Evolutionary conservation across 1,139 yeast genomes (phyloP), one percentile per base, ranked within the genome.

Genomic region (Pichia sp.): DNA sequence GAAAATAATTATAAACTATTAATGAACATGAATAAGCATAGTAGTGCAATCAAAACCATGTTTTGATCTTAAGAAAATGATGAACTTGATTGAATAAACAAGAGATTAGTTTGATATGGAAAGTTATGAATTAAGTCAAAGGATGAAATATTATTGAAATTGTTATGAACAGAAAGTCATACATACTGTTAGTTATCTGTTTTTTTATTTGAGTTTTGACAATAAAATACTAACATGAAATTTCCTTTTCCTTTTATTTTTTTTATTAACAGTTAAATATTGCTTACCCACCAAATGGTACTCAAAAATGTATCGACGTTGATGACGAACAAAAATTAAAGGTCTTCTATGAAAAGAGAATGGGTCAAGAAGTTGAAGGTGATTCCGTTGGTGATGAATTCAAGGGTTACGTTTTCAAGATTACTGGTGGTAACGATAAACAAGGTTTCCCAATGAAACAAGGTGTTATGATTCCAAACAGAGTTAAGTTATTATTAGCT

Each of bases 391-490:
- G 96, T 70, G 98, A 94, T 68, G 97, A 90, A 79, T 90, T 90
- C 94, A 90, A 89, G 79, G 98, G 98, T 70, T 92, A 92, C 90
- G 76, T 89, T 72, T 90, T 92, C 87, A 92, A 83, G 82, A 90
- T 92, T 76, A 79, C 97, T 66, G 98, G 98, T 72, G 98, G 98
- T 85, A 94, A 94, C 86, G 98, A 92, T 81, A 92, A 92, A 80
- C 98, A 92, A 82, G 98, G 98, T 81, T 94, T 92, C 96, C 97
- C 98, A 79, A 92, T 94, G 98, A 92, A 90, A 78, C 98, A 92
- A 80, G 97, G 97, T 84, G 98, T 92, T 63, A 80, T 92, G 83
- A 95, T 88, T 81, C 97, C 98, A 77, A 88, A 95, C 83, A 95
- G 98, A 85, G 97, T 94, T 68, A 89, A 87, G 75, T 84, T 92